Evolutionary conservation across 805 yeast species (phyloP).

Genomic region (Ogataea trehalophila): DNA sequence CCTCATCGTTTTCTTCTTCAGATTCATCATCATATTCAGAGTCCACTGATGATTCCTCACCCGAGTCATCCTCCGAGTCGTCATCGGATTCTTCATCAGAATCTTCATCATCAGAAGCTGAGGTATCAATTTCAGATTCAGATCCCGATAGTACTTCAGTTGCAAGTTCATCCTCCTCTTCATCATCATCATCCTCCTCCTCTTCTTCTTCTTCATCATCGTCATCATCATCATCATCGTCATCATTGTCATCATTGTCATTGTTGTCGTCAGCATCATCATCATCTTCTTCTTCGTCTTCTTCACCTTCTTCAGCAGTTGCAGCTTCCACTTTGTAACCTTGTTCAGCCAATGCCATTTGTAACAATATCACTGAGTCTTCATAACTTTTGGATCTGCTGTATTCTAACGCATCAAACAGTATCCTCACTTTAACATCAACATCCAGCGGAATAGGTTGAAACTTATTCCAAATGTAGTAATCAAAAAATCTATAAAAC

Average conservation of each 20-base stretch:
- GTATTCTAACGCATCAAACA: constrained; percentile 31
- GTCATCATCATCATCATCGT: constrained; percentile 16
- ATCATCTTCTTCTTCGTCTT: constrained; percentile 12
- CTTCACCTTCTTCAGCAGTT: constrained; percentile 10
- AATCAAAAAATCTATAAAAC: constrained; percentile 62
- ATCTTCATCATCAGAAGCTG: constrained; percentile 30
- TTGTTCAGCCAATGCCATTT: constrained; percentile 23
- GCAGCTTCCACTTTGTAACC: constrained; percentile 9
- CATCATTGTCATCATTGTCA: constrained; percentile 13
- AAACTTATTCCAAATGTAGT: constrained; percentile 57
- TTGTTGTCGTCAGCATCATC: constrained; percentile 16
- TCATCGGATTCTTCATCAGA: constrained; percentile 22
- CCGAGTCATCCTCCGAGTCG: constrained; percentile 15
- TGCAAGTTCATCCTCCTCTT: constrained; percentile 9
- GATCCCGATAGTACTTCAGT: constrained; percentile 1
- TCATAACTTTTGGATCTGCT: constrained; percentile 32
- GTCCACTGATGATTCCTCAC: constrained; percentile 10
- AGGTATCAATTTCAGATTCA: constrained; percentile 26
- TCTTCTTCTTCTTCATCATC: constrained; percentile 14
- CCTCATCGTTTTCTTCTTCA: constrained; percentile 17
- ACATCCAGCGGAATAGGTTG: constrained; percentile 61
- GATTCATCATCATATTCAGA: constrained; percentile 14
- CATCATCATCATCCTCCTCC: constrained; percentile 14
- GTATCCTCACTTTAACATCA: constrained; percentile 44
- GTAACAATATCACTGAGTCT: constrained; percentile 41